A percentile compares a stretch with the other conserved stretches of the same genome.
phyloP scores from a whole-genome alignment of 2,329 filamentous ascomycete species.

The Phyllosticta ampelicida region DNA sequence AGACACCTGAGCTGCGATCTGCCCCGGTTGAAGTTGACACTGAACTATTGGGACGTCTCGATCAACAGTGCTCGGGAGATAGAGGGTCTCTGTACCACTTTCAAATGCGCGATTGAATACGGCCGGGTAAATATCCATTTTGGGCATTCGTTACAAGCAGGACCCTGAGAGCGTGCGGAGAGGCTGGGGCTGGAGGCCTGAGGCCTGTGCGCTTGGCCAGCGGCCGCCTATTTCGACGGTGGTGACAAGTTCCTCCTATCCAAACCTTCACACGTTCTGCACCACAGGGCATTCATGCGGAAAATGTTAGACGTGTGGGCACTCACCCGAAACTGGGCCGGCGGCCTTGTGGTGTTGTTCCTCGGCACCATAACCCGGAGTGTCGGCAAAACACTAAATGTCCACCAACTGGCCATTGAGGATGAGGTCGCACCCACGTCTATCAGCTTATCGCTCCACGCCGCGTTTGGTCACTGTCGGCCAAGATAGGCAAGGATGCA shows the following conservation, averaged over 20 bases:
- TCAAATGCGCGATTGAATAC: neutral
- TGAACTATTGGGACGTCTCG: neutral
- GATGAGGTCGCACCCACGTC: neutral
- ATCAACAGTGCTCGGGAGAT: neutral
- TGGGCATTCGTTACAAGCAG: neutral
- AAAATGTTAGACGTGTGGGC: neutral
- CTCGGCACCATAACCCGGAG: neutral
- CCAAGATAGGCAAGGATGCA: neutral
- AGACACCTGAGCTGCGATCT: neutral
- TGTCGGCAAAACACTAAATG: neutral
- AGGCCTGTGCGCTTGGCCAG: neutral
- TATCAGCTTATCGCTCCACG: neutral
- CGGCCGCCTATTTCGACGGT: neutral
- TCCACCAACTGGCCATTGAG: neutral
- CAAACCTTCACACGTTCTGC: neutral
- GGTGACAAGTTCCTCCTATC: neutral
- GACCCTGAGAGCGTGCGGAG: neutral
- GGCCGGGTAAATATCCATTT: neutral
- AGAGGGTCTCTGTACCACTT: neutral
- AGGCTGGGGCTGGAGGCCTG: neutral
- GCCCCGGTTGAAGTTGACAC: neutral
- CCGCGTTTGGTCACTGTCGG: neutral
- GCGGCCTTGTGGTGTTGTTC: neutral
- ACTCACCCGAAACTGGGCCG: neutral
- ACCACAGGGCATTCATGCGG: neutral